phyloP scores from a whole-genome alignment of 768 basidiomycete species.

The Pisolithus marmoratus region DNA sequence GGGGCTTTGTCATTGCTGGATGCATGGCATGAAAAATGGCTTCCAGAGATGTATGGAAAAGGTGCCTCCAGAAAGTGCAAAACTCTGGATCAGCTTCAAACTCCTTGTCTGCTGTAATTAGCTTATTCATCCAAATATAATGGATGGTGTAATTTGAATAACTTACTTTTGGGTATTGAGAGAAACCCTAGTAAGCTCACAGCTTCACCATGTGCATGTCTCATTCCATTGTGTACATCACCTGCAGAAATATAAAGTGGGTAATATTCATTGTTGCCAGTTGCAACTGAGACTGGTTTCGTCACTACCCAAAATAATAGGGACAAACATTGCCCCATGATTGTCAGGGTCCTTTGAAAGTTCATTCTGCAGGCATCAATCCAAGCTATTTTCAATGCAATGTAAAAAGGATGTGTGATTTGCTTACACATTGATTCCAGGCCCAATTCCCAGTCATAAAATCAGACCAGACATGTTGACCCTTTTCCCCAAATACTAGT shows the following conservation, averaged over 20 bases:
- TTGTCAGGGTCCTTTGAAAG: conserved; percentile 5
- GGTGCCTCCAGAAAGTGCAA: conserved; percentile 21
- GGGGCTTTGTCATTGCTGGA: conserved; percentile 22
- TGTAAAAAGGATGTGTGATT: conserved; percentile 2
- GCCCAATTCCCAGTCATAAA: not conserved
- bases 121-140: too few species aligned
- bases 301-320: conserved; percentile 18
- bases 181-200: conserved; percentile 10
- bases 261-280: conserved; percentile 18
- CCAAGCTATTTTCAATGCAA: too few species aligned
- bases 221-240: conserved; percentile 10
- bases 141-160: too few species aligned
- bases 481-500: not conserved
- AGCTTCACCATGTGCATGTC: conserved; percentile 5
- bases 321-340: conserved; percentile 13
- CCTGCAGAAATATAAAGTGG: conserved; percentile 15
- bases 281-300: conserved; percentile 22
- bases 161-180: conserved; percentile 11
- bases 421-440: conserved; percentile 5
- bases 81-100: conserved; percentile 12
- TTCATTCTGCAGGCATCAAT: too few species aligned
- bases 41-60: conserved; percentile 27
- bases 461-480: not conserved
- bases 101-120: not conserved
- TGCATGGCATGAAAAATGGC: conserved; percentile 19